Evolutionary conservation across 768 basidiomycete genomes (phyloP), one percentile per base, ranked within the genome.

Genomic region (Postia placenta): DNA sequence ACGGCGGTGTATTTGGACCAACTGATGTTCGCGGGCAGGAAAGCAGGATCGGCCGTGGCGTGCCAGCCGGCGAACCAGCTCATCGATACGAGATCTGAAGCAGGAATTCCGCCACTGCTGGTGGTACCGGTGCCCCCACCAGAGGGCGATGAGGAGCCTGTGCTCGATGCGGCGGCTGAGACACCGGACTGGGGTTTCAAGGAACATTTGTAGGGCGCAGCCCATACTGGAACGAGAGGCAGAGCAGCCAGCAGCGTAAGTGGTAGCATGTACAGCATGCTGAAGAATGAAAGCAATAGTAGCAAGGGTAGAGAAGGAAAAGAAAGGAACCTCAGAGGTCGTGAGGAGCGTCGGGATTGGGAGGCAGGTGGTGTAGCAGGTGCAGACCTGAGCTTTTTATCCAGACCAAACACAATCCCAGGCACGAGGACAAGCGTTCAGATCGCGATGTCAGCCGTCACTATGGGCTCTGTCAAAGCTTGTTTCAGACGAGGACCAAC

Each of bases 61-160:
- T 84, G 80, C 80, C 80, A 90, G 39, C 81, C 79, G 24, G 85
- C 79, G 56, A 77, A 87, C 83, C 83, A 88, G 7, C 77, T 54
- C 40, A 50, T 52, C 24, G 55, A 53, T 19, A 58, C 54, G 12
- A 39, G 38, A 17, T 39, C 33, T 9, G 53, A 54, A 33, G 48
- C 17, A 5, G 54, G 42, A 19, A 47, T 35, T 20, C n/a, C n/a
- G 11, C 42, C 15, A 28, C 49, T 48, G 17, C 25, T 41, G 25
- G 36, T 51, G 1, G 51, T 33, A 27, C 39, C 47, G 12, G 48
- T 22, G 23, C 47, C 42, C 3, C 47, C 11, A 3, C 51, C 44
- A 22, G 49, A 35, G 15, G 54, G 14, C 17, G 48, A 47, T n/a
- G 47, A 38, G 4, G 48, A 40, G 24, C 50, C 26, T 42, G 49